phyloP scores from a whole-genome alignment of 345 rosid species.

The Camelina laxa region DNA sequence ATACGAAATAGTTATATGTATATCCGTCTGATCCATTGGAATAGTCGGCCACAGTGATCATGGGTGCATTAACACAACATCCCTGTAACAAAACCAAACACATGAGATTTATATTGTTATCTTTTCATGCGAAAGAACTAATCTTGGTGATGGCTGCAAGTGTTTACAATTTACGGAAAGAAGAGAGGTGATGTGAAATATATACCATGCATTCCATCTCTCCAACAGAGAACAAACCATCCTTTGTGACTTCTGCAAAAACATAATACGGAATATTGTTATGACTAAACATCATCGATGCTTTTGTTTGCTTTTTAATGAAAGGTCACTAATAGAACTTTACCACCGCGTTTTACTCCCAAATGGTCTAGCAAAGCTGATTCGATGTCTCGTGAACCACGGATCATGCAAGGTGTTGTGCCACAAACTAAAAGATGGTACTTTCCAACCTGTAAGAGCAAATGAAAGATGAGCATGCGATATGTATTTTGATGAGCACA shows the following conservation, averaged over 20 bases:
- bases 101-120: not conserved
- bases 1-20: constrained; percentile 86
- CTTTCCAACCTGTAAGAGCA: constrained; percentile 77
- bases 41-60: constrained; percentile 98
- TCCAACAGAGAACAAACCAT: constrained; percentile 97
- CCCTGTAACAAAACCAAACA: constrained; percentile 62
- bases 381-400: constrained; percentile 92
- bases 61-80: constrained; percentile 97
- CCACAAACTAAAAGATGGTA: constrained; percentile 98
- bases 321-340: constrained; percentile 32
- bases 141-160: not conserved
- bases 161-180: not conserved
- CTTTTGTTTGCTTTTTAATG: not conserved
- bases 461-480: constrained; percentile 17
- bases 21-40: constrained; percentile 96
- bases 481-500: constrained; percentile 12
- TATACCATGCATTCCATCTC: constrained; percentile 99
- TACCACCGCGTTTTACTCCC: constrained; percentile 96
- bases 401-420: constrained; percentile 98
- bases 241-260: constrained; percentile 89
- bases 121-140: not conserved
- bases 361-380: constrained; percentile 83
- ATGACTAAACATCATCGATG: constrained; percentile 4
- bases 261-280: constrained; percentile 31
- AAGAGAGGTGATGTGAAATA: constrained; percentile 23